phyloP scores from a whole-genome alignment of 2,329 filamentous ascomycete species.

The Paramyrothecium roridum region DNA sequence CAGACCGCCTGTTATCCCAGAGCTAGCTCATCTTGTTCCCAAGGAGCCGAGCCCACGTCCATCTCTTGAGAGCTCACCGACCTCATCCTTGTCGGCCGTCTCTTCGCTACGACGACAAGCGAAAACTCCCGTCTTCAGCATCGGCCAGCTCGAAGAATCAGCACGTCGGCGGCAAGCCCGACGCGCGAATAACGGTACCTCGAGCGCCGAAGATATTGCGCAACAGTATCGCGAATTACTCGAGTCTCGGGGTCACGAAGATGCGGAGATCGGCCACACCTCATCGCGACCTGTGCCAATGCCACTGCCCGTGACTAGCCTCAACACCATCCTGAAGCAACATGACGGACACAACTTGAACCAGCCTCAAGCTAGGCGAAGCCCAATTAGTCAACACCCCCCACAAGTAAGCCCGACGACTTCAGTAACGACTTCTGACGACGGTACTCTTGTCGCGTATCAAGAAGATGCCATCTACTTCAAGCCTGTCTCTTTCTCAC shows the following conservation, averaged over 20 bases:
- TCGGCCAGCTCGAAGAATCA: conserved; percentile 45
- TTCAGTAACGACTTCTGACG: conserved; percentile 36
- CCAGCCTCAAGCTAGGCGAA: background rate
- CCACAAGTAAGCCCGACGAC: background rate
- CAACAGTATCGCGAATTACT: conserved; percentile 48
- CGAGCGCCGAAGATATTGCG: conserved; percentile 45
- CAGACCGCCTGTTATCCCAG: conserved; percentile 12
- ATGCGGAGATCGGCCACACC: conserved; percentile 26
- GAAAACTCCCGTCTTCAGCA: conserved; percentile 48
- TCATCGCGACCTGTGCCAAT: conserved; percentile 4
- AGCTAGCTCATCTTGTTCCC: conserved; percentile 19
- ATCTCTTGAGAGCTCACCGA: conserved; percentile 26
- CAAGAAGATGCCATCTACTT: conserved; percentile 46
- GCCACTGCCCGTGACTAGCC: conserved; percentile 14
- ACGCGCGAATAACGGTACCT: conserved; percentile 24
- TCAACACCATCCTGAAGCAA: conserved; percentile 10
- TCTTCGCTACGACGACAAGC: conserved; percentile 40
- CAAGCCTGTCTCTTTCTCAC: conserved; percentile 39
- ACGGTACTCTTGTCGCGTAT: conserved; percentile 42
- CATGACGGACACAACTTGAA: background rate
- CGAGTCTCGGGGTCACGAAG: conserved; percentile 29
- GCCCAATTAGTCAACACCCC: background rate
- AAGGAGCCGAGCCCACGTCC: conserved; percentile 13
- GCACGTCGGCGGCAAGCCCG: conserved; percentile 15
- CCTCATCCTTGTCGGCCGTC: conserved; percentile 25